Conservation (phyloP, 352 stramenopile species). For the Phytophthora melonis region DNA sequence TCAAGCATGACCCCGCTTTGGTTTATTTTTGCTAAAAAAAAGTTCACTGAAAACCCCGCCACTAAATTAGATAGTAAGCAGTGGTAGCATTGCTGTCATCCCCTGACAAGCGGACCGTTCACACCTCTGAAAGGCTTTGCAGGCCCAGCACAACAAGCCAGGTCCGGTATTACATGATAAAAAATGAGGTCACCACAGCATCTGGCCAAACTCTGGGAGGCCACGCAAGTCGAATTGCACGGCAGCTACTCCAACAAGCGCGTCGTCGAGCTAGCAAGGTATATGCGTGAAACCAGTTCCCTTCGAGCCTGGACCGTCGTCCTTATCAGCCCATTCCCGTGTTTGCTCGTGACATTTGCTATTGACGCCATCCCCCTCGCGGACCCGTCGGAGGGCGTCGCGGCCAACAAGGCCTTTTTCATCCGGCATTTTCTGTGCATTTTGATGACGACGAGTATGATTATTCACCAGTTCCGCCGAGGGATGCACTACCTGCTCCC, state of each 20-base stretch:
- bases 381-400: not conserved
- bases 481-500: not conserved
- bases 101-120: too few species aligned
- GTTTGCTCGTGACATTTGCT: not conserved
- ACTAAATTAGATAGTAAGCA: too few species aligned
- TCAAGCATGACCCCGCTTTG: too few species aligned
- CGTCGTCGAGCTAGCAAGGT: not conserved
- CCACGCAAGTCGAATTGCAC: not conserved
- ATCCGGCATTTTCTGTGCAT: not conserved
- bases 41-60: too few species aligned
- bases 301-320: not conserved
- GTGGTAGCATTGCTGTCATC: too few species aligned
- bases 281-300: not conserved
- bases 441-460: not conserved
- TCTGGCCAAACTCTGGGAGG: not conserved
- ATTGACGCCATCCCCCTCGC: not conserved
- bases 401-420: not conserved
- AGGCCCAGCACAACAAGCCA: too few species aligned
- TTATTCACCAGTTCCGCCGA: not conserved
- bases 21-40: too few species aligned
- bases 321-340: not conserved
- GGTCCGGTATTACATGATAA: too few species aligned
- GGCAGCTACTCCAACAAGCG: not conserved
- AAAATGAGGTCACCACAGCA: not conserved
- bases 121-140: too few species aligned